A percentile compares a stretch with the other conserved stretches of the same genome.
phyloP scores from a whole-genome alignment of 1,284 basidiomycete species.

The Cryptococcus sp. region DNA sequence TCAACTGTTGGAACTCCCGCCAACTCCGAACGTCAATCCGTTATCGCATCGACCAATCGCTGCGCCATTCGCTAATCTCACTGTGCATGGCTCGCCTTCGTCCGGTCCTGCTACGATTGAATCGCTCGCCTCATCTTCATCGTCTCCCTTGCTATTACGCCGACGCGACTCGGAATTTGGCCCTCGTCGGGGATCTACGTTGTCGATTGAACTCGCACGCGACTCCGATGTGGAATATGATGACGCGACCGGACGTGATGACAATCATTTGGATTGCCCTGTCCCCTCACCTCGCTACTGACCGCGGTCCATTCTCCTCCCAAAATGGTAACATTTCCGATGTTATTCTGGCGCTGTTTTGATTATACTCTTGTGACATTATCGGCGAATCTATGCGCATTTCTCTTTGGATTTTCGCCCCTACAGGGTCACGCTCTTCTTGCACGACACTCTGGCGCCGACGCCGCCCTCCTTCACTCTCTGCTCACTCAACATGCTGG shows the following conservation, averaged over 20 bases:
- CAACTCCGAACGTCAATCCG: slow-evolving; percentile 9
- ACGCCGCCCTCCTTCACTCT: slow-evolving; percentile 68
- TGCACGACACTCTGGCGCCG: slow-evolving; percentile 76
- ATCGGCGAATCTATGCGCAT: not conserved
- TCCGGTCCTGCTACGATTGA: slow-evolving; percentile 4
- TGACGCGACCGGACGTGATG: not conserved
- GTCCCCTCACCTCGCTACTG: slow-evolving; percentile 10
- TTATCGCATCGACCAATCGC: slow-evolving; percentile 31
- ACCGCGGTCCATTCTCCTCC: not conserved
- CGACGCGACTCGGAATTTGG: slow-evolving; percentile 10
- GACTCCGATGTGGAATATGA: not conserved
- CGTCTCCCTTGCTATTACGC: slow-evolving; percentile 3
- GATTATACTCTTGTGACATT: too few species aligned
- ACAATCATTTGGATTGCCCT: slow-evolving; percentile 8
- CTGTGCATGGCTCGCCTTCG: slow-evolving; percentile 10
- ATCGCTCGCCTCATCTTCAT: slow-evolving; percentile 6
- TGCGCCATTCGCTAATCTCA: slow-evolving; percentile 37
- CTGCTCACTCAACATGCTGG: slow-evolving; percentile 64
- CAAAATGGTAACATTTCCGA: too few species aligned
- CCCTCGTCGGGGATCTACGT: slow-evolving; percentile 20
- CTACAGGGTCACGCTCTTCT: slow-evolving; percentile 85
- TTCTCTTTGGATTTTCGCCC: slow-evolving; percentile 3
- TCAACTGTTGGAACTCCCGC: slow-evolving; percentile 25
- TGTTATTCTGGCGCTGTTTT: too few species aligned
- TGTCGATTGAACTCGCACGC: slow-evolving; percentile 10